Base-by-base conservation (phyloP, 2,329 filamentous ascomycete genomes). In the Didymella glomerata region DNA sequence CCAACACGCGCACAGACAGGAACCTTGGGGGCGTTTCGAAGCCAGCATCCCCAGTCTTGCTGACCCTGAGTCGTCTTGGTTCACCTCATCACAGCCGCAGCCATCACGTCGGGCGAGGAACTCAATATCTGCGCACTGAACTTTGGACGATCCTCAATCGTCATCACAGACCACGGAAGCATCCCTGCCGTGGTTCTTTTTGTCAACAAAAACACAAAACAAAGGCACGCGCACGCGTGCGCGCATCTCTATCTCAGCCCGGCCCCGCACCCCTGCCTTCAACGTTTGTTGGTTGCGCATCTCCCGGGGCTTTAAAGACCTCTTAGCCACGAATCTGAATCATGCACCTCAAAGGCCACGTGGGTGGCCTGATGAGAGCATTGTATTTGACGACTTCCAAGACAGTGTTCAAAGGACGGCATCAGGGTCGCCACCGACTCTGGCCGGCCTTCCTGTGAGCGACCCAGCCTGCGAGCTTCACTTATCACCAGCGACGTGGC, bases 291-390 rank as follows among this genome's bases (percentile, higher is more conserved):
- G 45, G 45, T 32, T 24, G 55, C 55, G 49, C 55, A 58, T 58
- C 55, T 54, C 55, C 55, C 55, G 55, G 24, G 49, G 44, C 55
- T 47, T 44, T 45, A 44, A 38, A 44, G 24, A 30, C 38, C 2
- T 30, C 22, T 22, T 40, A 24, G n/a, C 40, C 25, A 11, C 11
- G 7, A 18, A n/a, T 47, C 38, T 52, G 38, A 49, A 32, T 49
- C 55, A 54, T 58, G 38, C 44, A 8, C 22, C 38, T 42, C 27
- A 11, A 28, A 36, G 27, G n/a, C 50, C 51, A 54, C 50, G 36
- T 55, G 50, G 40, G 27, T 50, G 27, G 25, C 36, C 48, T 22
- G 22, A 51, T 3, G 3, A n/a, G n/a, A n/a, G n/a, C n/a, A n/a
- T n/a, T n/a, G n/a, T n/a, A n/a, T n/a, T n/a, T n/a, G n/a, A n/a